Evolutionary conservation across 306 rosid genomes (phyloP).

Genomic region (Gastrolobium villosum): DNA sequence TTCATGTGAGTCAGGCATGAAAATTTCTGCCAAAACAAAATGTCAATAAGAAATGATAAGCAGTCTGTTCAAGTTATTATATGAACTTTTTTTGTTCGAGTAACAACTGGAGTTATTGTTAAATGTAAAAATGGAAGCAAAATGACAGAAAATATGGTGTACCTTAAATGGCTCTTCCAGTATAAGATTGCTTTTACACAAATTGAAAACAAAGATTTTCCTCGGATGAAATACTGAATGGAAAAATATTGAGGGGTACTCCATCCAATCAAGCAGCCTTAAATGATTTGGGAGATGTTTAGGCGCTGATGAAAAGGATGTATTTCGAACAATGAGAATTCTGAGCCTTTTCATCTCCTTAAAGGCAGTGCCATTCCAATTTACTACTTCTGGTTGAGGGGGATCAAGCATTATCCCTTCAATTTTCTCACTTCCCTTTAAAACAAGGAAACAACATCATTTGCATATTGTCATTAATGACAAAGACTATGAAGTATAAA

Average conservation of each 20-base stretch:
- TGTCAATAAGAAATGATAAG: background rate
- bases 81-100: background rate
- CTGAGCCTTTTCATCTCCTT: conserved; percentile 30
- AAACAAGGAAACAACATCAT: background rate
- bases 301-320: background rate
- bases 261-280: conserved; percentile 35
- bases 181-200: background rate
- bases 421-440: conserved; percentile 19
- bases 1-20: background rate
- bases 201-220: background rate
- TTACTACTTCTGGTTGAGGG: background rate
- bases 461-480: background rate
- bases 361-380: conserved; percentile 23
- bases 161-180: conserved; percentile 33
- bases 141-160: background rate
- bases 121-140: background rate
- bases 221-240: conserved; percentile 16
- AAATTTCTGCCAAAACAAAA: conserved; percentile 16
- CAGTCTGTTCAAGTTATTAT: background rate
- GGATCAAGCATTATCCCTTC: conserved; percentile 45
- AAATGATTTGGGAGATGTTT: conserved; percentile 37
- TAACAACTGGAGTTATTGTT: background rate
- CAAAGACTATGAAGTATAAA: no score
- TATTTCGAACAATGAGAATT: conserved; percentile 40
- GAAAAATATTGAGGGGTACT: conserved; percentile 23